phyloP scores from a whole-genome alignment of 2,329 filamentous ascomycete species.

The Lasiodiplodia theobromae region DNA sequence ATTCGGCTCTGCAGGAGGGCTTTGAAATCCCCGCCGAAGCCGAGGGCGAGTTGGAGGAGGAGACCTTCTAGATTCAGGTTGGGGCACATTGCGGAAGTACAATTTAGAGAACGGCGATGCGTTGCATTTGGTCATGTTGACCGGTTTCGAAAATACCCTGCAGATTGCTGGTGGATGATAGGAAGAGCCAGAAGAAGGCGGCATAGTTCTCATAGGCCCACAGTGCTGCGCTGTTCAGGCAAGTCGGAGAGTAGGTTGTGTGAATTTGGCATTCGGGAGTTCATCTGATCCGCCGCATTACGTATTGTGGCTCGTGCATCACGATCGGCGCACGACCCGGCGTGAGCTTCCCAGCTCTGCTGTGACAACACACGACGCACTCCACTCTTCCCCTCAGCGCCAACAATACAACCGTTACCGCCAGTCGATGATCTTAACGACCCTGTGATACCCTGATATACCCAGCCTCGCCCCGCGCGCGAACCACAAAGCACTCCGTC shows the following conservation, averaged over 20 bases:
- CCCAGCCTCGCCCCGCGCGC: background rate
- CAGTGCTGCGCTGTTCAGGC: constrained; percentile 16
- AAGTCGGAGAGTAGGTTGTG: constrained; percentile 1
- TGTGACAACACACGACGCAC: constrained; percentile 27
- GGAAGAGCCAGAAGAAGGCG: constrained; percentile 1
- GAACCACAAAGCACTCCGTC: background rate
- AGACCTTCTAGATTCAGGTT: constrained; percentile 31
- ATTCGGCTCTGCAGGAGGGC: constrained; percentile 45
- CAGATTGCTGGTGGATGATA: constrained; percentile 23
- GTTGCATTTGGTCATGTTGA: constrained; percentile 30
- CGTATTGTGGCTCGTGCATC: constrained; percentile 19
- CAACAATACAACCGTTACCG: constrained; percentile 19
- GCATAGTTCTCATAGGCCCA: constrained; percentile 25
- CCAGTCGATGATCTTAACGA: constrained; percentile 14
- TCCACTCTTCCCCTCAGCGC: constrained; percentile 20
- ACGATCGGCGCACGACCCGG: constrained; percentile 11
- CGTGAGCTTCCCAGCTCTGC: constrained; percentile 18
- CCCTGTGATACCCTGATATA: constrained; percentile 13
- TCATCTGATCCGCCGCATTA: constrained; percentile 24
- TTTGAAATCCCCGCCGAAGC: constrained; percentile 86
- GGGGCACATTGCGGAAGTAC: background rate
- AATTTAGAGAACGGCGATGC: constrained; percentile 23
- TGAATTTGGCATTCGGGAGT: constrained; percentile 13
- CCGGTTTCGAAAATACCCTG: constrained; percentile 30
- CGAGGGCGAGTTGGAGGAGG: constrained; percentile 73